Conservation (phyloP, 768 basidiomycete species). For the Epithele typhae region DNA sequence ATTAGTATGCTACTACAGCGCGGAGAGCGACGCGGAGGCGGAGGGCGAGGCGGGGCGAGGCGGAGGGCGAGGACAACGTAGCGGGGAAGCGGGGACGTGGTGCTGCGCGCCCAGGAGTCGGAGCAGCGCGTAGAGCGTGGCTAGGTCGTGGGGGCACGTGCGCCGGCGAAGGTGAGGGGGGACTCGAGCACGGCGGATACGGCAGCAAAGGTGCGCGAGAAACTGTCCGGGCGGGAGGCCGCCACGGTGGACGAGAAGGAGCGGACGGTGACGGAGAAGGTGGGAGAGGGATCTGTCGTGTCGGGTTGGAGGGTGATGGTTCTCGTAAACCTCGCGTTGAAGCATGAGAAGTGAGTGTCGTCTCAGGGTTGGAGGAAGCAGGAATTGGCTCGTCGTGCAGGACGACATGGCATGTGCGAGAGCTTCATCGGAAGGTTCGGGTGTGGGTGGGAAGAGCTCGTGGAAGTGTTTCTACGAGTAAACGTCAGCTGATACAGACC, state of each 20-base stretch:
- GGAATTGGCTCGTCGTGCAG: slow-evolving; percentile 53
- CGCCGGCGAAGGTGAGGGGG: no score
- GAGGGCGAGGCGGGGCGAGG: no score
- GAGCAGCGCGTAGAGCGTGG: slow-evolving; percentile 56
- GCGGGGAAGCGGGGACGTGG: no score
- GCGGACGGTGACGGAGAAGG: slow-evolving; percentile 37
- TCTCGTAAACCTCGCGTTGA: slow-evolving; percentile 67
- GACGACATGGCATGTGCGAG: slow-evolving; percentile 74
- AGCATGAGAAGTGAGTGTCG: slow-evolving; percentile 65
- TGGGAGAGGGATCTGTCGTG: slow-evolving; percentile 30
- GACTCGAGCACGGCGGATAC: slow-evolving; percentile 54
- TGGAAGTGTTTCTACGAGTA: slow-evolving; percentile 70
- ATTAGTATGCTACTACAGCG: no score
- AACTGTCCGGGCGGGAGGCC: slow-evolving; percentile 32
- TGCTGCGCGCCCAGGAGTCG: slow-evolving; percentile 48
- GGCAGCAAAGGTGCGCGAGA: slow-evolving; percentile 37
- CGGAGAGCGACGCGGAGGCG: no score
- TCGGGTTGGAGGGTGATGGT: slow-evolving; percentile 60
- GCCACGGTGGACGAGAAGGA: slow-evolving; percentile 34
- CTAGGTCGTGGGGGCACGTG: no score
- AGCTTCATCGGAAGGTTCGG: slow-evolving; percentile 54
- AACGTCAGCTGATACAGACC: not conserved
- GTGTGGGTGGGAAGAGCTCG: slow-evolving; percentile 70
- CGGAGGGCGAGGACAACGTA: no score
- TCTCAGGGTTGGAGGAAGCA: slow-evolving; percentile 55